A percentile compares a stretch with the other conserved stretches of the same genome.
Evolutionary conservation across 1,139 yeast species (phyloP).

Genomic region (Protomyces gravidus): DNA sequence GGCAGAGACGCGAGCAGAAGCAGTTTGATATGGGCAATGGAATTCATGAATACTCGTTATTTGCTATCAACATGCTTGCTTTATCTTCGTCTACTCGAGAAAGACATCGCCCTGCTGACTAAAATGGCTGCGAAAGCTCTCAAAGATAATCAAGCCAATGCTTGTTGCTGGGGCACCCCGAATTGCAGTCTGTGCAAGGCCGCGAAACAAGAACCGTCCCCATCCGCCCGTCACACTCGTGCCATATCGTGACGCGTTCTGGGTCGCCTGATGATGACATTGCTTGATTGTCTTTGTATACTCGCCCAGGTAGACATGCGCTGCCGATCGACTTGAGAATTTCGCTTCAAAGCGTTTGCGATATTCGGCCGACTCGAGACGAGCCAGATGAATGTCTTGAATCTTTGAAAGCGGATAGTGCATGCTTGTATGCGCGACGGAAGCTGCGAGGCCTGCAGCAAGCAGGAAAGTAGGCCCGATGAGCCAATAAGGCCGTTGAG

Average conservation of each 20-base stretch:
- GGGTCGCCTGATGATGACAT: conserved; percentile 28
- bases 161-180: conserved; percentile 84
- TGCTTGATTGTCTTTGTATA: conserved; percentile 34
- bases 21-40: too few relatives aligned
- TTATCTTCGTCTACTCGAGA: conserved; percentile 7
- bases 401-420: conserved; percentile 79
- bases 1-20: too few relatives aligned
- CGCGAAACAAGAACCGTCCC: conserved; percentile 63
- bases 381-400: conserved; percentile 71
- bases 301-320: conserved; percentile 33
- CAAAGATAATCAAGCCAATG: conserved; percentile 77
- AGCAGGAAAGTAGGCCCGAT: conserved; percentile 60
- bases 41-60: too few relatives aligned
- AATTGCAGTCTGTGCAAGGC: conserved; percentile 66
- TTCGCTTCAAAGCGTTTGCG: conserved; percentile 31
- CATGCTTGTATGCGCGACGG: conserved; percentile 65
- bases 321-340: conserved; percentile 16
- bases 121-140: conserved; percentile 61
- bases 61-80: too few relatives aligned
- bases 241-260: background rate
- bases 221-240: conserved; percentile 29
- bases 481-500: conserved; percentile 30
- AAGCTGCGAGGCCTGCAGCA: conserved; percentile 87
- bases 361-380: conserved; percentile 75
- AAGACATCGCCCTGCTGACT: conserved; percentile 10